Evolutionary conservation across 257 asterid species (phyloP), one percentile per base, ranked within the genome.

Genomic region (Solanum arcanum): DNA sequence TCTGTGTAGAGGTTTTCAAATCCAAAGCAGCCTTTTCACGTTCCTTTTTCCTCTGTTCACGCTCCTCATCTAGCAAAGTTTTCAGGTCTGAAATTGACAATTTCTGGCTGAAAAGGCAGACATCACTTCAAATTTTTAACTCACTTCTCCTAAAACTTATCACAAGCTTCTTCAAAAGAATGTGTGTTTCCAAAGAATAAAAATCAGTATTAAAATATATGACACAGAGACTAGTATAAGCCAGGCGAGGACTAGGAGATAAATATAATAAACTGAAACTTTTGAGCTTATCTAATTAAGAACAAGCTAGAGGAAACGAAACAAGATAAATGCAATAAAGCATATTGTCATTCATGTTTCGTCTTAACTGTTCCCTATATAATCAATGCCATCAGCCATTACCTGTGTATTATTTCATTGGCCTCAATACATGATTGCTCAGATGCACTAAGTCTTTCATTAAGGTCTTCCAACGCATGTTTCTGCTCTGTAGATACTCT

Each of bases 11-110:
- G 90, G 89, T 84, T 91, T 94, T 95, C 92, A 95, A 60, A 90
- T 95, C 95, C 49, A 86, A 87, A 44, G 91, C 88, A 90, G 98
- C 98, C 88, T 95, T 97, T 86, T 95, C 98, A 41, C 98, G 92
- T 89, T 97, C 99, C 85, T 94, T 96, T 91, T 94, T 94, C 91
- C 98, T 95, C 90, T 93, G 99, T 64, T 95, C 98, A 87, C 98
- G 98, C 90, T 97, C 99, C 92, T 97, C 99, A 70, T 94, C 98
- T 90, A 97, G 86, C 86, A 93, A 89, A 88, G 90, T 93, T 90
- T 96, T 93, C 87, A 97, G 91, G 88, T 97, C 98, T 47, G 93
- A 92, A 88, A 97, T 90, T 88, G 99, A 94, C 47, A 90, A 91
- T 92, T 92, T 95, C 94, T 97, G 99, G 93, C 99, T 97, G 93